Evolutionary conservation across 108 stramenopile species (phyloP).

Genomic region (Skeletonema grethae): DNA sequence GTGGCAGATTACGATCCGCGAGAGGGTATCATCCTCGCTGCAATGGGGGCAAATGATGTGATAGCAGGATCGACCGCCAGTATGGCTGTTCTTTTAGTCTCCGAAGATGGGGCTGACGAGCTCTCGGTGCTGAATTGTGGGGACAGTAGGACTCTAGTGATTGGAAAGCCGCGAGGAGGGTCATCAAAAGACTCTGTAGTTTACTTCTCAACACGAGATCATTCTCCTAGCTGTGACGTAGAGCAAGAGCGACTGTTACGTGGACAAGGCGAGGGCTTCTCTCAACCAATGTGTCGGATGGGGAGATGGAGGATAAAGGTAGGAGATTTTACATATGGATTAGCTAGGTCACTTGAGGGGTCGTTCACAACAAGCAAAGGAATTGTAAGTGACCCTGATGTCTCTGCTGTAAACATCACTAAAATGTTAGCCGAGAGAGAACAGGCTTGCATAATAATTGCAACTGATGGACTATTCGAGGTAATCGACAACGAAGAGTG

Average conservation of each 20-base stretch:
- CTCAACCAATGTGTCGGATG: conserved; percentile 64
- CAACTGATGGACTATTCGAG: conserved; percentile 85
- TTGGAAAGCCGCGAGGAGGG: conserved; percentile 35
- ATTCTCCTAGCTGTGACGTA: conserved; percentile 61
- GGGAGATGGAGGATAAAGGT: conserved; percentile 56
- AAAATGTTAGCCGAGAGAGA: conserved; percentile 41
- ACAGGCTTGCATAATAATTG: conserved; percentile 53
- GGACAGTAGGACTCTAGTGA: conserved; percentile 68
- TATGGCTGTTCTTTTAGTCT: conserved; percentile 57
- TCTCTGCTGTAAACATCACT: conserved; percentile 38
- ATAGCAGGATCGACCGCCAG: conserved; percentile 75
- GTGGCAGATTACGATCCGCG: conserved; percentile 71
- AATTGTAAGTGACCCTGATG: conserved; percentile 70
- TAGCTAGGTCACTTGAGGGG: conserved; percentile 71
- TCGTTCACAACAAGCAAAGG: conserved; percentile 78
- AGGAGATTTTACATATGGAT: conserved; percentile 79
- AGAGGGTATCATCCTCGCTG: conserved; percentile 6
- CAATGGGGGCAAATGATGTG: neutral
- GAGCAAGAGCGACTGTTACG: conserved; percentile 56
- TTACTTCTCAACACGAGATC: conserved; percentile 68
- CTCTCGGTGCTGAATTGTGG: conserved; percentile 78
- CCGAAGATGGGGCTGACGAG: conserved; percentile 48
- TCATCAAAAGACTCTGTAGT: conserved; percentile 48
- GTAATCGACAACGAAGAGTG: conserved; percentile 82
- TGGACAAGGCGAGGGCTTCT: conserved; percentile 53